Evolutionary conservation across 345 rosid genomes (phyloP).

Genomic region (Acer campestre): DNA sequence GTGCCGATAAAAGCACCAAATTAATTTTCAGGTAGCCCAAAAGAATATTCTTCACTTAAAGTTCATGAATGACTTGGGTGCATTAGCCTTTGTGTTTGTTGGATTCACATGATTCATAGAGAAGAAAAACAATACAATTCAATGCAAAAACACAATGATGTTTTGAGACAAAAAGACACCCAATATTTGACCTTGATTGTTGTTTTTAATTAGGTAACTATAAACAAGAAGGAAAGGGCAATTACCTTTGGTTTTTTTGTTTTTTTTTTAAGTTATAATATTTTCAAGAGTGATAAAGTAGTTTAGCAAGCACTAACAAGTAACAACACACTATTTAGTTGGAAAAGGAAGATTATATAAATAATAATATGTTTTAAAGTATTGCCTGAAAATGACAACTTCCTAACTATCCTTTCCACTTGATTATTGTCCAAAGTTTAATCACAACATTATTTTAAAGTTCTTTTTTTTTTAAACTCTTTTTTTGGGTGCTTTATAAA

Average conservation of each 20-base stretch:
- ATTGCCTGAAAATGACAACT: constrained; percentile 53
- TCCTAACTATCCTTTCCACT: constrained; percentile 51
- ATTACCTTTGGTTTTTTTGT: constrained; percentile 7
- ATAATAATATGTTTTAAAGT: constrained; percentile 2
- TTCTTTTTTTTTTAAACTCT: neutral
- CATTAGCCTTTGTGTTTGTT: no score
- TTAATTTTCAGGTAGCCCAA: neutral
- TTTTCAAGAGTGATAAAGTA: constrained; percentile 4
- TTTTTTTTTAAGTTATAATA: constrained; percentile 13
- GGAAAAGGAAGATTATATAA: constrained; percentile 15
- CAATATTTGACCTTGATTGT: neutral
- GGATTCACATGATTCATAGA: no score
- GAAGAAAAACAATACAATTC: no score
- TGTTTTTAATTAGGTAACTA: neutral
- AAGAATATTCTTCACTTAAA: neutral
- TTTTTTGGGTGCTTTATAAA: constrained; percentile 28
- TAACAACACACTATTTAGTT: no score
- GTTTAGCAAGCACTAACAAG: constrained; percentile 21
- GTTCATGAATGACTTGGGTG: neutral
- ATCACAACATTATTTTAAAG: neutral
- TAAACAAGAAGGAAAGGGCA: constrained; percentile 7
- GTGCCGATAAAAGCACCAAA: neutral
- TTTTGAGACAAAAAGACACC: neutral
- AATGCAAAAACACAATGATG: neutral
- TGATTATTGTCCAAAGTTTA: constrained; percentile 12